Evolutionary conservation across 805 yeast genomes (phyloP).

Genomic region (Sungouiozyma ichnusensis): DNA sequence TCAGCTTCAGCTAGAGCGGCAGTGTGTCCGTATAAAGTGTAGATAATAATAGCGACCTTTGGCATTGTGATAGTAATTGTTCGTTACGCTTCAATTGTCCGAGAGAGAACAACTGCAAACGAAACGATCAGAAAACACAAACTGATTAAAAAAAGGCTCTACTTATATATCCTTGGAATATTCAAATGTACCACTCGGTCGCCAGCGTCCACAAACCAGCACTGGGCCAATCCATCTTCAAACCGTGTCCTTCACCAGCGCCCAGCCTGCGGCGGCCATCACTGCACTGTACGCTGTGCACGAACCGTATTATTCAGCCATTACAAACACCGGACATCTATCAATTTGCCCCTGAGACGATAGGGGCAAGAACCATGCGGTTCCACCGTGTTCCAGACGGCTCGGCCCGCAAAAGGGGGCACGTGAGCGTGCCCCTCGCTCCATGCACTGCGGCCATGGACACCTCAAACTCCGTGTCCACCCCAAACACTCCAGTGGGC

Average conservation of each 20-base stretch:
- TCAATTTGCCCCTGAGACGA: background rate
- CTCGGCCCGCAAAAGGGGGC: too few relatives aligned
- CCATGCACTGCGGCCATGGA: too few relatives aligned
- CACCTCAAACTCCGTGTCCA: too few relatives aligned
- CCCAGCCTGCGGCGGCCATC: background rate
- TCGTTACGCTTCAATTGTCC: background rate
- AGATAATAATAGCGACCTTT: slow-evolving; percentile 64
- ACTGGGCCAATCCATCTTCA: too few relatives aligned
- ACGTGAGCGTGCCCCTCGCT: too few relatives aligned
- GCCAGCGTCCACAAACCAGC: too few relatives aligned
- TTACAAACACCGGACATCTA: background rate
- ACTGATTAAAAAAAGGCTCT: too few relatives aligned
- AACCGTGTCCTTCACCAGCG: too few relatives aligned
- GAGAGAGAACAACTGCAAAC: background rate
- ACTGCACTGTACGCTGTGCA: background rate
- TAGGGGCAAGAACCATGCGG: too few relatives aligned
- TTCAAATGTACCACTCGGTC: too few relatives aligned
- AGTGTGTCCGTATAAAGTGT: slow-evolving; percentile 74
- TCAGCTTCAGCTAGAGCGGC: slow-evolving; percentile 56
- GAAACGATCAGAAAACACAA: background rate
- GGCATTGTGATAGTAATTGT: slow-evolving; percentile 7
- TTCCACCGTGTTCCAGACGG: background rate
- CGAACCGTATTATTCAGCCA: background rate
- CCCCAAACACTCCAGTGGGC: too few relatives aligned
- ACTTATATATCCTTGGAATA: background rate